Percentiles rank a stretch among this genome's conserved stretches.
These are phyloP conservation scores for Wickerhamomyces rabaulensis DNA, from an alignment of 805 yeast species.

Conservation along the genomic window DNA sequence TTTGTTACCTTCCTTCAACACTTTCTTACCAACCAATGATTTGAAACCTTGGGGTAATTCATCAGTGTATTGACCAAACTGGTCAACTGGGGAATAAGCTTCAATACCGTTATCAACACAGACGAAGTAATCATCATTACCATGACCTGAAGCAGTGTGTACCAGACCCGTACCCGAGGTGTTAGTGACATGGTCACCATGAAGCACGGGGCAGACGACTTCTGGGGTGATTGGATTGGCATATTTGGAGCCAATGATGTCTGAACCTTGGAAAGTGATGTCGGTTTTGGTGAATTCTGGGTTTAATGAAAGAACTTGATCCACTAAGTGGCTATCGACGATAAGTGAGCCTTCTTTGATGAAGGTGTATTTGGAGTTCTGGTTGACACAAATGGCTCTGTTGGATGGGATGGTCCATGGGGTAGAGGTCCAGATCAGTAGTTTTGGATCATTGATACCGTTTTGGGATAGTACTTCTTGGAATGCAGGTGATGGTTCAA, in stretches of 20 bases:
- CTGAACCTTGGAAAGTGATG: slow-evolving; percentile 35
- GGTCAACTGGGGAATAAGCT: slow-evolving; percentile 76
- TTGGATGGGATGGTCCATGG: slow-evolving; percentile 97
- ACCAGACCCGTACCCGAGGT: slow-evolving; percentile 91
- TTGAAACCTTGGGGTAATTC: slow-evolving; percentile 45
- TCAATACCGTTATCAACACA: slow-evolving; percentile 54
- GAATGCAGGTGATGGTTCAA: slow-evolving; percentile 20
- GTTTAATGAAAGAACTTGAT: slow-evolving; percentile 30
- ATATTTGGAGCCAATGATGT: slow-evolving; percentile 41
- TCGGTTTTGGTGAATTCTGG: slow-evolving; percentile 18
- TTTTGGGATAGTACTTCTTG: slow-evolving; percentile 3
- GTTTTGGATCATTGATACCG: slow-evolving; percentile 12
- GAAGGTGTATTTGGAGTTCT: slow-evolving; percentile 52
- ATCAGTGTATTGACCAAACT: slow-evolving; percentile 57
- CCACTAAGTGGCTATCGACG: slow-evolving; percentile 49
- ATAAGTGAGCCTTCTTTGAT: slow-evolving; percentile 37
- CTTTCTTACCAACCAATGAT: slow-evolving; percentile 49
- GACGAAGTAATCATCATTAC: slow-evolving; percentile 82
- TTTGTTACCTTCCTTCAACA: slow-evolving; percentile 53
- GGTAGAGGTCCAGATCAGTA: slow-evolving; percentile 92
- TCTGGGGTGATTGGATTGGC: slow-evolving; percentile 46
- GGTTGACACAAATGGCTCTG: slow-evolving; percentile 71
- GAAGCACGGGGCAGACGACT: slow-evolving; percentile 52
- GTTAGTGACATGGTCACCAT: slow-evolving; percentile 77
- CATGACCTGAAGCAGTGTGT: slow-evolving; percentile 98